Percentiles rank a stretch among this genome's conserved stretches.
Evolutionary conservation across 495 filamentous ascomycete genomes (phyloP).

Genomic region (Neurospora sp.): DNA sequence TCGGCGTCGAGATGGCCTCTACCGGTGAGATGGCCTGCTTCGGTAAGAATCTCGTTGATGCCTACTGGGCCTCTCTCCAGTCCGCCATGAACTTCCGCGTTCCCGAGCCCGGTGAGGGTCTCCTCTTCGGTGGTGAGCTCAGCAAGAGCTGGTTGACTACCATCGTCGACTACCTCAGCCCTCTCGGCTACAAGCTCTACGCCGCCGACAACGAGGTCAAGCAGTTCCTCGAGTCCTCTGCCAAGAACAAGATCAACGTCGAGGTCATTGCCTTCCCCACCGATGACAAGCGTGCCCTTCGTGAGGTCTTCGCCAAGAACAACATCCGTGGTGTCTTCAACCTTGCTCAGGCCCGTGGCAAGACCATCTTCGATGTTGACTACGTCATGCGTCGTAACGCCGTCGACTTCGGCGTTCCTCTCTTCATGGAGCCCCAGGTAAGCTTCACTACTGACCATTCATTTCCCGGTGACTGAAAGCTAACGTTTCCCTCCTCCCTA

Average conservation of each 20-base stretch:
- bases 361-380: constrained; percentile 82
- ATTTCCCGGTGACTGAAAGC: constrained; percentile 9
- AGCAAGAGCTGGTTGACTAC: constrained; percentile 50
- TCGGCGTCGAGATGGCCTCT: constrained; percentile 94
- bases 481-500: constrained; percentile 26
- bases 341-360: constrained; percentile 71
- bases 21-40: constrained; percentile 99
- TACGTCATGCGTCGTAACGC: constrained; percentile 98
- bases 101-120: constrained; percentile 83
- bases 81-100: constrained; percentile 99
- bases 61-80: constrained; percentile 94
- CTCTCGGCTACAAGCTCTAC: constrained; percentile 88
- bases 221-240: constrained; percentile 61
- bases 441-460: constrained; percentile 20
- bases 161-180: constrained; percentile 75
- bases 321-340: constrained; percentile 96
- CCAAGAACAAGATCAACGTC: constrained; percentile 56
- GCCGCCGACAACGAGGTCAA: constrained; percentile 76
- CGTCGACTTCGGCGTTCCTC: constrained; percentile 92
- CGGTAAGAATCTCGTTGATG: constrained; percentile 88
- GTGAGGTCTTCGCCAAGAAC: constrained; percentile 95
- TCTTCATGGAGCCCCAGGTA: constrained; percentile 99
- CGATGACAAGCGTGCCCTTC: constrained; percentile 86
- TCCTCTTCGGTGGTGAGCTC: constrained; percentile 85
- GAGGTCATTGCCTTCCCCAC: constrained; percentile 97